A percentile compares a stretch with the other conserved stretches of the same genome.
Evolutionary conservation across 2,329 filamentous ascomycete genomes (phyloP).

Genomic region (Gnomoniopsis smithogilvyi): DNA sequence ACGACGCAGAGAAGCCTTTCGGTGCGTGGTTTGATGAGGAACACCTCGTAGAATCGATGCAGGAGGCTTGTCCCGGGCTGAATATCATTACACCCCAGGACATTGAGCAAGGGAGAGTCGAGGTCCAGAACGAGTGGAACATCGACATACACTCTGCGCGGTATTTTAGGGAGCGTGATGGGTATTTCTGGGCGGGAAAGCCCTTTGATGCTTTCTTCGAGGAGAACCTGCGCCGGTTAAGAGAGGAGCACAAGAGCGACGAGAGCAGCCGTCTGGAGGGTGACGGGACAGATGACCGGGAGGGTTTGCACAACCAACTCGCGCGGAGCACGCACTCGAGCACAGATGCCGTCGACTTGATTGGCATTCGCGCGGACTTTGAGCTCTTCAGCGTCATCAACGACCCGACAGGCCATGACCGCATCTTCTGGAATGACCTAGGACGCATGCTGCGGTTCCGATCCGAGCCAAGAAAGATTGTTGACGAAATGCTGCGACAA

Average conservation of each 20-base stretch:
- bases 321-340: not conserved
- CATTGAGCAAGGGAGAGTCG: constrained; percentile 16
- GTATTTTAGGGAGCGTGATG: constrained; percentile 23
- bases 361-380: constrained; percentile 28
- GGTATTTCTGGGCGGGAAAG: constrained; percentile 30
- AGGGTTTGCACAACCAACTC: not conserved
- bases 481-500: constrained; percentile 22
- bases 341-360: constrained; percentile 24
- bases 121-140: constrained; percentile 23
- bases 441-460: constrained; percentile 28
- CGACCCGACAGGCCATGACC: constrained; percentile 30
- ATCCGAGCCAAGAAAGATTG: constrained; percentile 22
- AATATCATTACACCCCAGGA: constrained; percentile 27
- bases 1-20: constrained; percentile 28
- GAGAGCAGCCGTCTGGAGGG: not conserved
- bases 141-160: constrained; percentile 23
- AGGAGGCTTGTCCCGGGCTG: constrained; percentile 29
- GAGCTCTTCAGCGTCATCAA: constrained; percentile 31
- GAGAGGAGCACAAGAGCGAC: not conserved
- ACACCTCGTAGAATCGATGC: constrained; percentile 25
- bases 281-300: not conserved
- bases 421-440: constrained; percentile 32
- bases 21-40: constrained; percentile 32
- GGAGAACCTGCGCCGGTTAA: constrained; percentile 15
- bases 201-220: constrained; percentile 28